Percentiles rank a stretch among this genome's conserved stretches.
Conservation (phyloP, 2,329 filamentous ascomycete species). For the Diplodia mutila region DNA sequence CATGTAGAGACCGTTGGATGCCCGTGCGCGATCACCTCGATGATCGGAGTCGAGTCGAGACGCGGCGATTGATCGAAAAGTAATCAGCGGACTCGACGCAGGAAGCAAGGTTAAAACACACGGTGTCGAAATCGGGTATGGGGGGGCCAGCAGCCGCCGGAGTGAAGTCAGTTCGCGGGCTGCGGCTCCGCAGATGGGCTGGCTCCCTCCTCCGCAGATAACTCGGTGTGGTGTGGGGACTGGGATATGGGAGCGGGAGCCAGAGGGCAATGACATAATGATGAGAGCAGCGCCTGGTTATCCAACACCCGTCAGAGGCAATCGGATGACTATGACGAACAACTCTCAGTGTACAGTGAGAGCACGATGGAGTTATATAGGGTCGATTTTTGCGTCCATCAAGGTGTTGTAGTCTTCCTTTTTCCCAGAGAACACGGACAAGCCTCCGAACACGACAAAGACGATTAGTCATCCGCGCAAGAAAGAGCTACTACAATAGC, state of each 20-base stretch:
- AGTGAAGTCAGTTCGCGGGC: neutral
- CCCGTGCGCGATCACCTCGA: neutral
- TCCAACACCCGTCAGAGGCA: neutral
- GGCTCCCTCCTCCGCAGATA: too few relatives aligned
- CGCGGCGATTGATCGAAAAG: too few relatives aligned
- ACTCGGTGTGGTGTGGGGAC: too few relatives aligned
- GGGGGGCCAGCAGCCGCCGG: too few relatives aligned
- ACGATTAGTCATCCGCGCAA: neutral
- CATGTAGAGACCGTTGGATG: neutral
- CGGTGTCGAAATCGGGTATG: too few relatives aligned
- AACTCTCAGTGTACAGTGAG: neutral
- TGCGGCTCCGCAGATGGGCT: neutral
- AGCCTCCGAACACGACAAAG: too few relatives aligned
- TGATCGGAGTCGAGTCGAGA: too few relatives aligned
- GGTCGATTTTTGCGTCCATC: neutral
- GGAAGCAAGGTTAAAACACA: too few relatives aligned
- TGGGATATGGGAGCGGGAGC: neutral
- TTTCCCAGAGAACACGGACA: too few relatives aligned
- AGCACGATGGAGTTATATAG: neutral
- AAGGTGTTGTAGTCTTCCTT: neutral
- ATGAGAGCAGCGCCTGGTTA: neutral
- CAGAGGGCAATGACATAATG: neutral
- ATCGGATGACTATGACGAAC: conserved; percentile 3
- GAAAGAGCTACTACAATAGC: too few relatives aligned
- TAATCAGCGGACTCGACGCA: neutral